Base-by-base conservation (phyloP, 495 filamentous ascomycete genomes). In the Clavariopsis aquatica region DNA sequence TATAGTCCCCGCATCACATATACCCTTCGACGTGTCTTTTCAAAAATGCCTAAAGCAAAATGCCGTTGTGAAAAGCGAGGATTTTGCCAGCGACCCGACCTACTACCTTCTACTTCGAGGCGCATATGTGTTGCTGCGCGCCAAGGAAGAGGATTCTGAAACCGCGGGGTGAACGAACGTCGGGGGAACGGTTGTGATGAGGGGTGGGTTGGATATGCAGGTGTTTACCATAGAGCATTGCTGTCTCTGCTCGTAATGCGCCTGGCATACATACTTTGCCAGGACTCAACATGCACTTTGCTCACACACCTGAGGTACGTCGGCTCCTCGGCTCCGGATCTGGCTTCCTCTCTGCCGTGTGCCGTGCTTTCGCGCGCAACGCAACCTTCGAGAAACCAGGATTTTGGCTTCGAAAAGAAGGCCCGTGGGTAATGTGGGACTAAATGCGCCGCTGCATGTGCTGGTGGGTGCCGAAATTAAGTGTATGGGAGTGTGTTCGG, bases 71-170 rank as follows among this genome's bases (percentile, higher is more conserved):
- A 17, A 36, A 5, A 31, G 24, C 29, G 10, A 19, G 51, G 9
- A 28, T 54, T 54, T 27, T 54, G 51, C 51, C 51, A 22, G 51
- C n/a, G 51, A 54, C 24, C n/a, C n/a, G n/a, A n/a, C n/a, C n/a
- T n/a, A n/a, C n/a, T n/a, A n/a, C n/a, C 51, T 54, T 54, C 51
- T 27, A 9, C 1, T 19, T 34, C 8, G 4, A 34, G 47, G 47
- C n/a, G n/a, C n/a, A n/a, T n/a, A n/a, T n/a, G n/a, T n/a, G n/a
- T n/a, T n/a, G n/a, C n/a, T 22, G 51, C n/a, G n/a, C n/a, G 51
- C 51, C 19, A 36, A 51, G 26, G n/a, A n/a, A n/a, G n/a, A 36
- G 31, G 31, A 34, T 34, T 12, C 12, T 29, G 17, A 34, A 27
- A 49, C 20, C 7, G 47, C 47, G 19, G 47, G 47, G 47, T 3